Evolutionary conservation across 345 rosid species (phyloP).

Genomic region (Camelina sativa): DNA sequence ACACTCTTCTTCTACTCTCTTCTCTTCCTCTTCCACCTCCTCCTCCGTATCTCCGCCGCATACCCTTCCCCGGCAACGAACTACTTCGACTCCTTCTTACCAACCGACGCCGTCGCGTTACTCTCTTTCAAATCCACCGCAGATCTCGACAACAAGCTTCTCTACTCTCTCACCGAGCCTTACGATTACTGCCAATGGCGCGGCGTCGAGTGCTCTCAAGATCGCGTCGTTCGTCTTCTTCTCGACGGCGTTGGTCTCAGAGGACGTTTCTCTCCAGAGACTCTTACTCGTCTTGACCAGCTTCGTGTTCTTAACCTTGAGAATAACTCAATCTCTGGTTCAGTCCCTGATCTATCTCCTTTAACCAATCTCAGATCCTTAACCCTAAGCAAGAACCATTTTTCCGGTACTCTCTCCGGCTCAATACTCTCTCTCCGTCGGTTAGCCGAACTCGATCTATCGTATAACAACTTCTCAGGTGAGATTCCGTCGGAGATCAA

Average conservation of each 20-base stretch:
- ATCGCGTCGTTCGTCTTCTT: constrained; percentile 73
- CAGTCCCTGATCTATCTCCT: constrained; percentile 74
- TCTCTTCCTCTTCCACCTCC: constrained; percentile 28
- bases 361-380: constrained; percentile 70
- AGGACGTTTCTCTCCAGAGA: constrained; percentile 61
- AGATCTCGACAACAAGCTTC: constrained; percentile 74
- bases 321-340: constrained; percentile 85
- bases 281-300: constrained; percentile 80
- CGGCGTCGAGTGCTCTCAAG: constrained; percentile 78
- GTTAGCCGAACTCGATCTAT: constrained; percentile 64
- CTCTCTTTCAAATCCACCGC: constrained; percentile 86
- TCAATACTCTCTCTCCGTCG: constrained; percentile 61
- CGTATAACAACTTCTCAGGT: constrained; percentile 62
- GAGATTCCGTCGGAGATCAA: constrained; percentile 59
- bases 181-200: constrained; percentile 96
- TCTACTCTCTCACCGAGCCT: constrained; percentile 73
- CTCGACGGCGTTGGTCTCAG: constrained; percentile 58
- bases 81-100: constrained; percentile 51
- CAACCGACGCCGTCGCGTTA: constrained; percentile 72
- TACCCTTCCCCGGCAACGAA: constrained; percentile 43
- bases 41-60: constrained; percentile 36
- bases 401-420: constrained; percentile 66
- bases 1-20: constrained; percentile 34
- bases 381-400: constrained; percentile 51
- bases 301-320: constrained; percentile 79